These are phyloP conservation scores for Iris pallida DNA, from an alignment of 116 monocot genomes.

Conservation along the genomic window DNA sequence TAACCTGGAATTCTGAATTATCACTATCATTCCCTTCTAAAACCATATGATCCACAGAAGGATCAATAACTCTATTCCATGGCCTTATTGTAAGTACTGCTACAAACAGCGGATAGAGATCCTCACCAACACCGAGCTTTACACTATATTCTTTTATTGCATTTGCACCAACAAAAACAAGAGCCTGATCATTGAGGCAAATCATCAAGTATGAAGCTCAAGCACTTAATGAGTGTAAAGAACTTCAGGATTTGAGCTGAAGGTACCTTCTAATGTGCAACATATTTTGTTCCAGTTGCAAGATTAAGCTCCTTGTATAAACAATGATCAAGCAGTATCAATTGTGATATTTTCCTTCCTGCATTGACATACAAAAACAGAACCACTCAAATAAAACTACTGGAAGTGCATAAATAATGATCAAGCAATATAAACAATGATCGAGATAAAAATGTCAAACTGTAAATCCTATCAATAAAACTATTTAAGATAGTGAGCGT, in stretches of 20 bases:
- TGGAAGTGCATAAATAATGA: no score
- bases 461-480: no score
- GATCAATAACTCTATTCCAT: constrained; percentile 85
- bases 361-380: neutral
- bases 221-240: neutral
- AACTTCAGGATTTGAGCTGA: neutral
- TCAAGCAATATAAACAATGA: no score
- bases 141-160: constrained; percentile 83
- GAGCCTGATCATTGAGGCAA: constrained; percentile 32
- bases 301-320: constrained; percentile 83
- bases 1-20: constrained; percentile 82
- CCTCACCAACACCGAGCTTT: constrained; percentile 91
- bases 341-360: constrained; percentile 75
- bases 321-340: constrained; percentile 93
- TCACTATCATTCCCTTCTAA: constrained; percentile 53
- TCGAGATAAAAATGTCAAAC: no score
- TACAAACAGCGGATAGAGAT: constrained; percentile 84
- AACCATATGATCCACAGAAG: constrained; percentile 80
- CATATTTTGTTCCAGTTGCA: constrained; percentile 72
- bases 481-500: no score
- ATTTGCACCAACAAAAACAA: constrained; percentile 82
- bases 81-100: constrained; percentile 92
- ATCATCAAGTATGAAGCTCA: neutral
- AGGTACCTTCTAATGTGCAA: constrained; percentile 84
- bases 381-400: constrained; percentile 3